Conservation (phyloP, 2,329 filamentous ascomycete species). For the Pseudogymnoascus sp. region DNA sequence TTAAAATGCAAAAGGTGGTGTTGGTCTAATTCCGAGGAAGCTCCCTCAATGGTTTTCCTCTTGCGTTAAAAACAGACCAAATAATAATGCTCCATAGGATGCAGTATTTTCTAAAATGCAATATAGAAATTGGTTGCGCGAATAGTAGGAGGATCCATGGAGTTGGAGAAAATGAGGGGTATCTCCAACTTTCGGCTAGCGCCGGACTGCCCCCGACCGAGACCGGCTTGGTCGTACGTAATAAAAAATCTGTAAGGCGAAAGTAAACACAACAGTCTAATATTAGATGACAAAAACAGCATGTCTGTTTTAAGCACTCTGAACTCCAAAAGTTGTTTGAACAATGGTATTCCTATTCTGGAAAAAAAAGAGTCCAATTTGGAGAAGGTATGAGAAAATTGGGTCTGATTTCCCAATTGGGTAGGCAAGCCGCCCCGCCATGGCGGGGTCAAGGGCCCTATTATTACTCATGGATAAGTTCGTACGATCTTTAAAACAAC, state of each 20-base stretch:
- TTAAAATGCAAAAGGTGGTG: not conserved
- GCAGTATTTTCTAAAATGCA: not conserved
- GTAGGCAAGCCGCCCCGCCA: conserved; percentile 5
- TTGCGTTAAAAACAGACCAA: not conserved
- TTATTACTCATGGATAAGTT: not conserved
- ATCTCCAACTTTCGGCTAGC: not conserved
- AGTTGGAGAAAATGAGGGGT: not conserved
- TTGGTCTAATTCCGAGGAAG: not conserved
- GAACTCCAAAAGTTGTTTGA: not conserved
- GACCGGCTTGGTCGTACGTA: not conserved
- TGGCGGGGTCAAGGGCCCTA: not conserved
- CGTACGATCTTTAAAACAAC: conserved; percentile 10
- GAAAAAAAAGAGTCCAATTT: not conserved
- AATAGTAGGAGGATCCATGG: not conserved
- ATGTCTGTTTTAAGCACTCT: not conserved
- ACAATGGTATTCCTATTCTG: conserved; percentile 1
- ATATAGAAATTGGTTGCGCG: not conserved
- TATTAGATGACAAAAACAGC: not conserved
- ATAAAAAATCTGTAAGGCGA: not conserved
- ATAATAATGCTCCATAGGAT: too few species aligned
- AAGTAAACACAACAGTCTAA: not conserved
- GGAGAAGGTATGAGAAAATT: not conserved
- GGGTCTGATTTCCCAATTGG: not conserved
- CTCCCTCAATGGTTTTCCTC: not conserved
- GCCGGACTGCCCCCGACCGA: not conserved